Evolutionary conservation across 1,284 basidiomycete genomes (phyloP).

Genomic region (Irpex sp.): DNA sequence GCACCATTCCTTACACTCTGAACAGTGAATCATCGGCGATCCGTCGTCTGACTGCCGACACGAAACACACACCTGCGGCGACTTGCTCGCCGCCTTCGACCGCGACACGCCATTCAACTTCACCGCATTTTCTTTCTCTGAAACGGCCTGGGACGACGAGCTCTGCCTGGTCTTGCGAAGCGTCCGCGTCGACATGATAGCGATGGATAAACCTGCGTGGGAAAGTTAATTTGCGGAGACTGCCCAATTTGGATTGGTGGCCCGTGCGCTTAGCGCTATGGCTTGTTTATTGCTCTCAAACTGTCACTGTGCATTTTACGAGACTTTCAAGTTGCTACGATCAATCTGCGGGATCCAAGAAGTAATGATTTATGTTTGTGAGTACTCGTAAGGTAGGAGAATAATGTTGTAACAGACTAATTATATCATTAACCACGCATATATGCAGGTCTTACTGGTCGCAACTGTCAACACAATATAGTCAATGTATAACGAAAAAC

Average conservation of each 20-base stretch:
- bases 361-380: too few relatives aligned
- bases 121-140: slow-evolving; percentile 13
- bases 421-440: too few relatives aligned
- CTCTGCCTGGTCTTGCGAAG: slow-evolving; percentile 5
- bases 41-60: slow-evolving; percentile 70
- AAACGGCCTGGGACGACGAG: slow-evolving; percentile 3
- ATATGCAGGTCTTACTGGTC: too few relatives aligned
- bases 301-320: neutral
- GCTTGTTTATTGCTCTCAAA: neutral
- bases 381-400: too few relatives aligned
- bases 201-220: slow-evolving; percentile 6
- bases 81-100: slow-evolving; percentile 16
- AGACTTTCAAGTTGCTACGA: too few relatives aligned
- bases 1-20: slow-evolving; percentile 72
- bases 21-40: slow-evolving; percentile 78
- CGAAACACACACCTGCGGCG: slow-evolving; percentile 44
- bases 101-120: slow-evolving; percentile 13
- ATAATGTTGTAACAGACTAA: too few relatives aligned
- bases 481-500: too few relatives aligned
- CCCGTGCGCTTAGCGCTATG: neutral
- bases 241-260: neutral
- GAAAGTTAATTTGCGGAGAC: neutral
- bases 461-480: too few relatives aligned
- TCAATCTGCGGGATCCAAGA: too few relatives aligned
- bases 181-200: slow-evolving; percentile 7